Evolutionary conservation across 345 rosid genomes (phyloP).

Genomic region (Gossypium turneri): DNA sequence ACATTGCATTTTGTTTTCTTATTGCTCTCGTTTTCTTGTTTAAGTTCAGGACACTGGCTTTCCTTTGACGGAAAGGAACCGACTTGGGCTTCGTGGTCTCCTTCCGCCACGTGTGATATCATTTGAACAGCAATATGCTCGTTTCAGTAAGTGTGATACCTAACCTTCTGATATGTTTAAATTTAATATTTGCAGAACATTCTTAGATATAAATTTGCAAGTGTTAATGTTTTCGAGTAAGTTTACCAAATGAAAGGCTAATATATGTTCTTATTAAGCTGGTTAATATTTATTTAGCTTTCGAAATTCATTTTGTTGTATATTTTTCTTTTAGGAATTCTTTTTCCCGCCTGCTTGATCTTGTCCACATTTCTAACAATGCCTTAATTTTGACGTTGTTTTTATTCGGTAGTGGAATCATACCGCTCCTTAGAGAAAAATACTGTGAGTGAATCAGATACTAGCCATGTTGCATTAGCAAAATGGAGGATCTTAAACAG

Average conservation of each 20-base stretch:
- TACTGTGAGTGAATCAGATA: constrained; percentile 55
- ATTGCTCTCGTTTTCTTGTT: neutral
- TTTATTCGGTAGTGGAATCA: constrained; percentile 68
- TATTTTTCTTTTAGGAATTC: constrained; percentile 3
- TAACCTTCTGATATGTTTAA: neutral
- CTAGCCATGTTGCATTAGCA: constrained; percentile 58
- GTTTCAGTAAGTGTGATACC: constrained; percentile 69
- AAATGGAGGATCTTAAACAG: constrained; percentile 98
- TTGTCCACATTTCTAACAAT: neutral
- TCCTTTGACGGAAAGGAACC: constrained; percentile 91
- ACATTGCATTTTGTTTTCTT: neutral
- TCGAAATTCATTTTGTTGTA: neutral
- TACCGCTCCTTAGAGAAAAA: constrained; percentile 85
- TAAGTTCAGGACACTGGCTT: constrained; percentile 84
- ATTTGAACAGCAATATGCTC: constrained; percentile 82
- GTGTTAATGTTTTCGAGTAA: neutral
- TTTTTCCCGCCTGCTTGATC: neutral
- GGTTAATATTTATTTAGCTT: neutral
- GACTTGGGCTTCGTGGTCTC: constrained; percentile 89
- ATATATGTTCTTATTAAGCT: neutral
- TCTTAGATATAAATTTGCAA: neutral
- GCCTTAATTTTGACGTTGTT: neutral
- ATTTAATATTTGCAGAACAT: constrained; percentile 4
- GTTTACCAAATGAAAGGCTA: neutral
- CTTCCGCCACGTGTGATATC: constrained; percentile 97